Evolutionary conservation across 2,329 filamentous ascomycete genomes (phyloP).

Genomic region (Talaromyces piceae): DNA sequence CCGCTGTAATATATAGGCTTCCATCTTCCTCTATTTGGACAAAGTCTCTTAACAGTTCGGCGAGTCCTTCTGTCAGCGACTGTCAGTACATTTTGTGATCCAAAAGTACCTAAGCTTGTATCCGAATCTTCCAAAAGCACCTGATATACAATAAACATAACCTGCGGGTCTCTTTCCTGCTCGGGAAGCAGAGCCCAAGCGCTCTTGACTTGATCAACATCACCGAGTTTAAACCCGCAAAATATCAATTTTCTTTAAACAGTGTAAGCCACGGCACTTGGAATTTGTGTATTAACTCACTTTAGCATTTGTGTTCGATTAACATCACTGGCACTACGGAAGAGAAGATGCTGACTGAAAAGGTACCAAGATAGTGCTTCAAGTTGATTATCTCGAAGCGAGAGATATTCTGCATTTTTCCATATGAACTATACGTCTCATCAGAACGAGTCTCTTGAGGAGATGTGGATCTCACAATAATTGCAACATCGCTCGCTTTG

Average conservation of each 20-base stretch:
- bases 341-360: constrained; percentile 59
- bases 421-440: constrained; percentile 58
- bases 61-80: neutral
- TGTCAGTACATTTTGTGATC: neutral
- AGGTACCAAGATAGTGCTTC: constrained; percentile 63
- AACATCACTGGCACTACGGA: constrained; percentile 55
- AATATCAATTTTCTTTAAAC: constrained; percentile 60
- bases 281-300: constrained; percentile 29
- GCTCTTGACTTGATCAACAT: constrained; percentile 40
- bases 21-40: constrained; percentile 4
- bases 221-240: constrained; percentile 56
- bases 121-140: constrained; percentile 45
- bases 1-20: constrained; percentile 5
- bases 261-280: neutral
- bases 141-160: constrained; percentile 69
- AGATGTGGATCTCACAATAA: constrained; percentile 28
- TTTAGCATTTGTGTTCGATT: constrained; percentile 64
- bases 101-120: neutral
- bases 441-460: constrained; percentile 3
- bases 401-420: constrained; percentile 63
- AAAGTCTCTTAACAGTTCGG: constrained; percentile 1
- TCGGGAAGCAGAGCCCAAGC: constrained; percentile 54
- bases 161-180: constrained; percentile 55
- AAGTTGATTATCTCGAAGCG: constrained; percentile 46
- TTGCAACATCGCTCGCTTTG: constrained; percentile 49